phyloP scores from a whole-genome alignment of 148 eudicot species.

The Fagopyrum esculentum region DNA sequence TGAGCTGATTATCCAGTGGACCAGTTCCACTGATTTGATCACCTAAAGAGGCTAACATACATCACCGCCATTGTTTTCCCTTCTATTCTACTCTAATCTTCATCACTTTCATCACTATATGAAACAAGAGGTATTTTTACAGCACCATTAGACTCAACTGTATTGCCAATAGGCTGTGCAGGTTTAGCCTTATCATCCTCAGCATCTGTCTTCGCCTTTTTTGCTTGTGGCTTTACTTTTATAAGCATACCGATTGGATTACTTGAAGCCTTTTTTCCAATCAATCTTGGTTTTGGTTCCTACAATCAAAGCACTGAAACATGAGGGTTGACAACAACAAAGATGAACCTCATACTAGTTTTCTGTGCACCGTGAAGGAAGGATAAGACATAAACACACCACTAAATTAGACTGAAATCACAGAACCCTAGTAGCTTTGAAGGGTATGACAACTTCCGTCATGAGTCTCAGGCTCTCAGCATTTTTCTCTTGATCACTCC shows the following conservation, averaged over 20 bases:
- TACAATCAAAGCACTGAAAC: slow-evolving; percentile 21
- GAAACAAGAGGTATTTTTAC: slow-evolving; percentile 56
- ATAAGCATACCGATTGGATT: slow-evolving; percentile 48
- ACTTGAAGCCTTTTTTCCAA: slow-evolving; percentile 37
- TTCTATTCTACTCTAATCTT: slow-evolving; percentile 31
- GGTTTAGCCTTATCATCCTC: slow-evolving; percentile 17
- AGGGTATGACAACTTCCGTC: neutral
- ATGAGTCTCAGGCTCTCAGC: neutral
- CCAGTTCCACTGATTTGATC: neutral
- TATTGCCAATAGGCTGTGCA: slow-evolving; percentile 5
- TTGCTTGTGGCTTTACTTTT: slow-evolving; percentile 67
- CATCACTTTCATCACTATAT: slow-evolving; percentile 79
- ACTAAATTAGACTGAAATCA: neutral
- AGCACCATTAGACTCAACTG: slow-evolving; percentile 9
- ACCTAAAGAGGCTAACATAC: neutral
- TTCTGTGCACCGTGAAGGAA: neutral
- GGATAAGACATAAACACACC: neutral
- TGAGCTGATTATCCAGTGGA: too few species aligned
- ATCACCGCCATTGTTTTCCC: neutral
- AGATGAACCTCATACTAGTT: neutral
- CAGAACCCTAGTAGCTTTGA: neutral
- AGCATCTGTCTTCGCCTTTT: slow-evolving; percentile 47
- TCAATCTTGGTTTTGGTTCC: slow-evolving; percentile 31
- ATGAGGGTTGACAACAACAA: neutral
- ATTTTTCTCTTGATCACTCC: neutral